Evolutionary conservation across 768 basidiomycete genomes (phyloP).

Genomic region (Wakefieldia striispora): DNA sequence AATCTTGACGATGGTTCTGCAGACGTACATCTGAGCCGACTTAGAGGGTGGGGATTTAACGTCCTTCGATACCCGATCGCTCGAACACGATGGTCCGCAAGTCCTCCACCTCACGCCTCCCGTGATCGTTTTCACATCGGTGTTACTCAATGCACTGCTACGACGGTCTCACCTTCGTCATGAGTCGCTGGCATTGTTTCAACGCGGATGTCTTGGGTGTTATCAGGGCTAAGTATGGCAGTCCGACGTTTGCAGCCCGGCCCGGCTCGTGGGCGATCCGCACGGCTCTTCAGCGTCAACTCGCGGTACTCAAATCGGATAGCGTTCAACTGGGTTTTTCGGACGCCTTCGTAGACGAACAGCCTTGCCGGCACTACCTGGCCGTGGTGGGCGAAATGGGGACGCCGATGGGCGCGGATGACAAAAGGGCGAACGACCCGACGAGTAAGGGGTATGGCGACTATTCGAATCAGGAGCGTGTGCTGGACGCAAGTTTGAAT

Average conservation of each 20-base stretch:
- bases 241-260: conserved; percentile 66
- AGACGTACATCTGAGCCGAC: conserved; percentile 80
- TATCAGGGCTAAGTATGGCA: conserved; percentile 77
- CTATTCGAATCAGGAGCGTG: conserved; percentile 73
- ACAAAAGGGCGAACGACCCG: conserved; percentile 73
- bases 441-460: conserved; percentile 54
- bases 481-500: conserved; percentile 80
- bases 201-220: conserved; percentile 94
- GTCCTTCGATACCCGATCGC: conserved; percentile 74
- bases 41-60: conserved; percentile 94
- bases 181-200: conserved; percentile 91
- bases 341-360: not conserved
- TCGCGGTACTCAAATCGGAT: conserved; percentile 76
- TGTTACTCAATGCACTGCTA: conserved; percentile 87
- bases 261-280: conserved; percentile 85
- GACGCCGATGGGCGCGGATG: conserved; percentile 92
- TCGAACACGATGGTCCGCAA: conserved; percentile 95
- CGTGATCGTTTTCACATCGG: conserved; percentile 13
- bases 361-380: conserved; percentile 49
- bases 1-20: conserved; percentile 83
- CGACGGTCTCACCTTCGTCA: conserved; percentile 91
- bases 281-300: conserved; percentile 77
- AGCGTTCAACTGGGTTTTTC: conserved; percentile 53
- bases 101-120: conserved; percentile 34
- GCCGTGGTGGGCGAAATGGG: conserved; percentile 96